Evolutionary conservation across 352 stramenopile genomes (phyloP).

Genomic region (Globisporangium uncinulatum): DNA sequence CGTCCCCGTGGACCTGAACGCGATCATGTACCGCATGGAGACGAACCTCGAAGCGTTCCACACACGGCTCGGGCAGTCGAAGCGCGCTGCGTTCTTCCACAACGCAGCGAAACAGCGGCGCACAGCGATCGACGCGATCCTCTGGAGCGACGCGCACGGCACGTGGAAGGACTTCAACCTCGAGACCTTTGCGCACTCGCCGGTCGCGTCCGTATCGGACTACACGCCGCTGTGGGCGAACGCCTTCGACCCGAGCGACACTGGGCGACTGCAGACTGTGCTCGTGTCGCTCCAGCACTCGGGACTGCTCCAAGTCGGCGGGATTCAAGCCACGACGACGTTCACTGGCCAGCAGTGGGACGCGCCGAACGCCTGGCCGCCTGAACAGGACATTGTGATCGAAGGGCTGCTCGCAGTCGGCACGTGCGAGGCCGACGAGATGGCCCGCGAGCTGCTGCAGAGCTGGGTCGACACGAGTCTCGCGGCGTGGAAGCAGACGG

Average conservation of each 20-base stretch:
- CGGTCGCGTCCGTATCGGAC: slow-evolving; percentile 52
- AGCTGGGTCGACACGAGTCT: slow-evolving; percentile 65
- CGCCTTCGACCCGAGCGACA: slow-evolving; percentile 44
- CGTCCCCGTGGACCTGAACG: slow-evolving; percentile 83
- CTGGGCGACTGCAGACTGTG: slow-evolving; percentile 33
- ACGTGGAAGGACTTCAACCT: slow-evolving; percentile 77
- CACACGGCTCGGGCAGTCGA: slow-evolving; percentile 27
- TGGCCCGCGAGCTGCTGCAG: slow-evolving; percentile 49
- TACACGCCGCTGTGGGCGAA: slow-evolving; percentile 78
- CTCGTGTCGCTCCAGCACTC: slow-evolving; percentile 47
- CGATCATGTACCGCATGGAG: slow-evolving; percentile 78
- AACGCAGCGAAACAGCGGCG: slow-evolving; percentile 29
- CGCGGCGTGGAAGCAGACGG: slow-evolving; percentile 55
- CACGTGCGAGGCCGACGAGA: slow-evolving; percentile 31
- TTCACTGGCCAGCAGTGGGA: slow-evolving; percentile 86
- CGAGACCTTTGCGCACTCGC: slow-evolving; percentile 36
- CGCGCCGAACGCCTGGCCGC: slow-evolving; percentile 81
- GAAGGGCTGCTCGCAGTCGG: slow-evolving; percentile 65
- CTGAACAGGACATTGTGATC: slow-evolving; percentile 76
- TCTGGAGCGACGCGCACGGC: slow-evolving; percentile 54
- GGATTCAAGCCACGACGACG: slow-evolving; percentile 61
- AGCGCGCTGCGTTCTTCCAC: slow-evolving; percentile 43
- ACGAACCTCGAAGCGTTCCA: slow-evolving; percentile 69
- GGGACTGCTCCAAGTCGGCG: slow-evolving; percentile 53
- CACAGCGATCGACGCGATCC: slow-evolving; percentile 56